Evolutionary conservation across 1,284 basidiomycete species (phyloP), one percentile per base, ranked within the genome.

Genomic region (Quambalaria eucalypti): DNA sequence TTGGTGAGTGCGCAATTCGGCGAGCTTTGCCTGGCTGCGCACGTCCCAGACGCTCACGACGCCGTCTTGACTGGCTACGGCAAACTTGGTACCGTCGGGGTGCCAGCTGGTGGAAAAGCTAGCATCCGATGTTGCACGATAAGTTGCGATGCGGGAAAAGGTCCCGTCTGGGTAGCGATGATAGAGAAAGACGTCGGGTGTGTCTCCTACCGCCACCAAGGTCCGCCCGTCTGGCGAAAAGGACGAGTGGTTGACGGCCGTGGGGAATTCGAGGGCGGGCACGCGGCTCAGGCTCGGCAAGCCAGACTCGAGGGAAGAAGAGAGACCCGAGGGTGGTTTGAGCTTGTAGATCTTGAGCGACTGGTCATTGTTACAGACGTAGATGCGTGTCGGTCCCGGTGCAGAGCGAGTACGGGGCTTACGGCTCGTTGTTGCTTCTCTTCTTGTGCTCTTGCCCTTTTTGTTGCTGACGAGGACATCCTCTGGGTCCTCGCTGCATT

Each of bases 41-140:
- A 77, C 68, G 53, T 79, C 78, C 73, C 76, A 79, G 12, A 78
- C 73, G 2, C 83, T 84, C 1, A 90, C 84, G 12, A 84, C 80
- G 12, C 89, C 90, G 68, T 90, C 88, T 73, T 92, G 89, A 23
- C 84, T 85, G 3, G 86, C 88, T 0, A 90, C 87, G 0, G 87
- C 88, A 68, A 90, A 90, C 65, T 88, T 87, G 48, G 81, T 80
- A 0, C 88, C 87, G 62, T 88, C 85, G 0, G 83, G 78, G 3
- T 84, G 87, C 79, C 89, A 92, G 0, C 87, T 83, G 0, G 87
- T 88, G 14, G 84, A 86, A 76, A 90, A 91, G n/a, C 86, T 86
- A 2, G 78, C 77, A 40, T 78, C 78, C 8, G 64, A 84, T 6
- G 66, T 64, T 16, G 66, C 76, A 48, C 31, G 54, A 40, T 67